phyloP scores from a whole-genome alignment of 495 filamentous ascomycete species.

The Lentithecium fluviatile region DNA sequence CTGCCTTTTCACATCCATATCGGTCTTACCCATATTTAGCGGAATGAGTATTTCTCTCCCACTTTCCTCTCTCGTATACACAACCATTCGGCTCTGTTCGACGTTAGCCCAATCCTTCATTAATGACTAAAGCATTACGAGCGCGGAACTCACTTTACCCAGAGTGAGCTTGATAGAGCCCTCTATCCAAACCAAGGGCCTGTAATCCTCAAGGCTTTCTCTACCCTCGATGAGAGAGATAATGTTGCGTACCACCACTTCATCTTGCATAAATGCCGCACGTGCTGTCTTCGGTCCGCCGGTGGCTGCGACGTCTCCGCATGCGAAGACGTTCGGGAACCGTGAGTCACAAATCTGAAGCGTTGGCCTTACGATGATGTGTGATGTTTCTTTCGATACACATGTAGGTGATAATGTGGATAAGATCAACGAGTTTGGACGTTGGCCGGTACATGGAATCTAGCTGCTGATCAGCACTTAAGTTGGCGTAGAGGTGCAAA shows the following conservation, averaged over 20 bases:
- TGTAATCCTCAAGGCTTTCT: constrained; percentile 36
- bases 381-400: constrained; percentile 50
- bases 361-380: constrained; percentile 55
- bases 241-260: constrained; percentile 56
- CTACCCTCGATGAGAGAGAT: constrained; percentile 45
- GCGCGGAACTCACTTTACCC: constrained; percentile 21
- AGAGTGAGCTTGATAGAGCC: constrained; percentile 32
- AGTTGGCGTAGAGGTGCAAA: background rate
- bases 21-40: constrained; percentile 3
- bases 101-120: background rate
- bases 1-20: constrained; percentile 19
- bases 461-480: constrained; percentile 12
- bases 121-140: background rate
- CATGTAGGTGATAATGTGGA: constrained; percentile 45
- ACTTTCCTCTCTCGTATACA: constrained; percentile 10
- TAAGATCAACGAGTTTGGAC: constrained; percentile 55
- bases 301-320: constrained; percentile 63
- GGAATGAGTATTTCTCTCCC: constrained; percentile 2
- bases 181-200: constrained; percentile 27
- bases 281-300: constrained; percentile 57
- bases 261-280: constrained; percentile 53
- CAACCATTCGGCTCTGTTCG: background rate
- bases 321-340: constrained; percentile 55
- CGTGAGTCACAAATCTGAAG: constrained; percentile 54
- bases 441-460: constrained; percentile 59